Evolutionary conservation across 2,329 filamentous ascomycete species (phyloP).

Genomic region (Talaromyces funiculosus): DNA sequence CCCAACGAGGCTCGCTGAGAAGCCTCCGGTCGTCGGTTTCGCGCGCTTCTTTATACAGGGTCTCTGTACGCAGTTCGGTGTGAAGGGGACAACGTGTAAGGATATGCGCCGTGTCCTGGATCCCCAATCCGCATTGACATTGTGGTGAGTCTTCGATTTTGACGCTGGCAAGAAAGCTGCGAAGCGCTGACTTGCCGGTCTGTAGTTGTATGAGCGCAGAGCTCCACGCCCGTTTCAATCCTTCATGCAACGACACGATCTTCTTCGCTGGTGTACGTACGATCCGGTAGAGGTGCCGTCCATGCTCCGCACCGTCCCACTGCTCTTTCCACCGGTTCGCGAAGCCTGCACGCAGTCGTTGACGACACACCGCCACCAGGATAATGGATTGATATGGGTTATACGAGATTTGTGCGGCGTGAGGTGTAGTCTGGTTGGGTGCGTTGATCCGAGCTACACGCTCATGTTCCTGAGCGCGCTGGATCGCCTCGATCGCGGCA

Average conservation of each 20-base stretch:
- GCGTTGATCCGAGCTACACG: background rate
- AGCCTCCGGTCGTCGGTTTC: background rate
- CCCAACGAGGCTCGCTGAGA: background rate
- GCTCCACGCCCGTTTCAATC: background rate
- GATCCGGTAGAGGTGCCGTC: background rate
- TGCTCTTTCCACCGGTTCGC: background rate
- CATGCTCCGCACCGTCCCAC: background rate
- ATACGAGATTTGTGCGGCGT: background rate
- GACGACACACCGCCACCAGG: background rate
- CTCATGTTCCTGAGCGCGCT: conserved; percentile 8
- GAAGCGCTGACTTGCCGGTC: background rate
- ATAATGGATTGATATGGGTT: background rate
- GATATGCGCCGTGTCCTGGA: background rate
- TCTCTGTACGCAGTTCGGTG: background rate
- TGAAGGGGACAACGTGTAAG: background rate
- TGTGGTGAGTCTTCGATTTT: background rate
- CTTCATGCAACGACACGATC: background rate
- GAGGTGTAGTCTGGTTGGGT: background rate
- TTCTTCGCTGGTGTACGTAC: background rate
- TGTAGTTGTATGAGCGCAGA: background rate
- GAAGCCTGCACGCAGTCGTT: background rate
- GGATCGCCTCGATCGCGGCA: background rate
- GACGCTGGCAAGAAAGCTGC: background rate
- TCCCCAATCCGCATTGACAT: background rate
- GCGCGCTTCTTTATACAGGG: background rate